phyloP scores from a whole-genome alignment of 768 basidiomycete species.

The Polyporus arcularius region DNA sequence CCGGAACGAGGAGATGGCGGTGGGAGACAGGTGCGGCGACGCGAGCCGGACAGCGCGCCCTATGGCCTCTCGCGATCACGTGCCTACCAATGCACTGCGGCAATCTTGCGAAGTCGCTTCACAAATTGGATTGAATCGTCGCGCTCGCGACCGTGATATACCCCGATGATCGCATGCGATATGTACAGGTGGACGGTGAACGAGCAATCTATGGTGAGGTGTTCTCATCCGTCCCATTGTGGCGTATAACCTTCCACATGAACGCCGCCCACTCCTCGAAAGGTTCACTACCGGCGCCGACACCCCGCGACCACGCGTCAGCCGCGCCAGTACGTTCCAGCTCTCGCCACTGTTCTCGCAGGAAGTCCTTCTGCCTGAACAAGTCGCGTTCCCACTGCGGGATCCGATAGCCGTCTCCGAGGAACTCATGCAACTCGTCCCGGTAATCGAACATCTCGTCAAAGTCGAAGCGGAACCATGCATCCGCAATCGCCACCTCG shows the following conservation, averaged over 20 bases:
- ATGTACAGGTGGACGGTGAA: too few relatives aligned
- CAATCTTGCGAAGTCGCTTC: too few relatives aligned
- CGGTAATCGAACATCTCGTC: constrained; percentile 70
- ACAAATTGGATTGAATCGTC: too few relatives aligned
- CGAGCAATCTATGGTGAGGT: not conserved
- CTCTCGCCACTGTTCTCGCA: constrained; percentile 59
- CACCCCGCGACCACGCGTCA: constrained; percentile 57
- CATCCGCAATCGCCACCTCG: constrained; percentile 45
- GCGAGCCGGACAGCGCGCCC: too few relatives aligned
- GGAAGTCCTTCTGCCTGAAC: constrained; percentile 46
- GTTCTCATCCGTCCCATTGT: not conserved
- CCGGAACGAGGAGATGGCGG: too few relatives aligned
- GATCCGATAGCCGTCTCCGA: constrained; percentile 38
- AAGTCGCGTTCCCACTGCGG: constrained; percentile 60
- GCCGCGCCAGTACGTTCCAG: constrained; percentile 58
- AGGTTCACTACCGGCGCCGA: constrained; percentile 64
- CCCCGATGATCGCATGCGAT: too few relatives aligned
- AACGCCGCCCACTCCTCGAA: constrained; percentile 62
- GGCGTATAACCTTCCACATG: constrained; percentile 35
- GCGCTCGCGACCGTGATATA: too few relatives aligned
- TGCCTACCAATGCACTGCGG: too few relatives aligned
- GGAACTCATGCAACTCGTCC: constrained; percentile 50
- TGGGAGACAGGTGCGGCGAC: too few relatives aligned
- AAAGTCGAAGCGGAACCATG: constrained; percentile 55
- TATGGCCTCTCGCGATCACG: too few relatives aligned